These are phyloP conservation scores for Stramenopiles sp. DNA, from an alignment of 352 stramenopile genomes.

Conservation along the genomic window DNA sequence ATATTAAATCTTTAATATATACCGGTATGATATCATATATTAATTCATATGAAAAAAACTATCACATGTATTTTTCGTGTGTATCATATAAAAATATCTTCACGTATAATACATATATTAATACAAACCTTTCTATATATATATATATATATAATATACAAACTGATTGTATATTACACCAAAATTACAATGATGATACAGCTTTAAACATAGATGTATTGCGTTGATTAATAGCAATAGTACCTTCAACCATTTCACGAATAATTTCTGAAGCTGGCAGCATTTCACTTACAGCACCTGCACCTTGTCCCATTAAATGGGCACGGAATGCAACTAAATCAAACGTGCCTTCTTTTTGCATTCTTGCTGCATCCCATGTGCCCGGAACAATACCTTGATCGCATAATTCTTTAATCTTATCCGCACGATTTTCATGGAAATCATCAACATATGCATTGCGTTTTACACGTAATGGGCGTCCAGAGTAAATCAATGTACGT, in stretches of 20 bases:
- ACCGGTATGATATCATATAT: too few relatives aligned
- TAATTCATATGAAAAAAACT: too few relatives aligned
- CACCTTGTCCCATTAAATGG: not conserved
- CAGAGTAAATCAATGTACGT: not conserved
- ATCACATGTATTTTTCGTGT: too few relatives aligned
- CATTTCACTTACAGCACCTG: not conserved
- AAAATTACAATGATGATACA: not conserved
- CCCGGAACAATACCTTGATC: not conserved
- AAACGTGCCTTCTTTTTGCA: not conserved
- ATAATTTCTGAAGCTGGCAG: not conserved
- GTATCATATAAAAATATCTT: too few relatives aligned
- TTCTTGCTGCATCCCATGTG: not conserved
- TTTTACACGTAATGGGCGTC: not conserved
- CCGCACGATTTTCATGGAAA: not conserved
- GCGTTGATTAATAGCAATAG: not conserved
- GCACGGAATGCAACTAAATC: not conserved
- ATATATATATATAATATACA: not conserved
- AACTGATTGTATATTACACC: not conserved
- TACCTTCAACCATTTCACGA: not conserved
- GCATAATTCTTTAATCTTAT: not conserved
- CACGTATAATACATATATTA: not conserved
- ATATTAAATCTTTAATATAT: too few relatives aligned
- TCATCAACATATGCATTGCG: not conserved
- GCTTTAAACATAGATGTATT: not conserved
- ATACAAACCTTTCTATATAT: not conserved